Percentiles rank a stretch among this genome's conserved stretches.
Conservation (phyloP, 306 rosid species). For the Corylus heterophylla region DNA sequence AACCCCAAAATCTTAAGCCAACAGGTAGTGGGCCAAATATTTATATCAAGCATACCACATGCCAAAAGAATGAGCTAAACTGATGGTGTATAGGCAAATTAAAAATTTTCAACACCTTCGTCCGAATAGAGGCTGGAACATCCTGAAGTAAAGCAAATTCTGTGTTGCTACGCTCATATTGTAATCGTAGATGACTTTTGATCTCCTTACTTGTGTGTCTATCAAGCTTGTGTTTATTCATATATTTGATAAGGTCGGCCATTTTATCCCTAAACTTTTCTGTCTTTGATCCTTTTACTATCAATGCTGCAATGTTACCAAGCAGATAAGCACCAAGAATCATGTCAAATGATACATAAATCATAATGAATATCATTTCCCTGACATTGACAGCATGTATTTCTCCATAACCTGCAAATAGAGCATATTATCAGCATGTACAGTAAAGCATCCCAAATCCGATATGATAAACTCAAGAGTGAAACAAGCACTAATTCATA, state of each 20-base stretch:
- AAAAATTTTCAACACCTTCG: constrained; percentile 38
- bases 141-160: constrained; percentile 50
- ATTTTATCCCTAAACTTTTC: constrained; percentile 65
- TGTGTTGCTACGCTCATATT: constrained; percentile 47
- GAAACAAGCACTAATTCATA: neutral
- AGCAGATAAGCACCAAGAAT: constrained; percentile 66
- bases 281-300: constrained; percentile 68
- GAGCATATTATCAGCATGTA: neutral
- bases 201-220: constrained; percentile 34
- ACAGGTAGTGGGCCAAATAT: neutral
- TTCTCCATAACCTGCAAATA: constrained; percentile 61
- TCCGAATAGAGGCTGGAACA: constrained; percentile 54
- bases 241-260: constrained; percentile 52
- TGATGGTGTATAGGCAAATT: neutral
- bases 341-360: constrained; percentile 69
- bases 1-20: neutral
- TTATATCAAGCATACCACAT: neutral
- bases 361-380: constrained; percentile 74
- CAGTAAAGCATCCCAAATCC: neutral
- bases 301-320: constrained; percentile 64
- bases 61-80: neutral
- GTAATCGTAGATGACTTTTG: constrained; percentile 50
- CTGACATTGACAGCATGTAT: constrained; percentile 66
- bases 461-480: neutral
- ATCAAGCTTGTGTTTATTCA: constrained; percentile 49